phyloP scores from a whole-genome alignment of 1,284 basidiomycete species.

The Leccinum subrobustum region DNA sequence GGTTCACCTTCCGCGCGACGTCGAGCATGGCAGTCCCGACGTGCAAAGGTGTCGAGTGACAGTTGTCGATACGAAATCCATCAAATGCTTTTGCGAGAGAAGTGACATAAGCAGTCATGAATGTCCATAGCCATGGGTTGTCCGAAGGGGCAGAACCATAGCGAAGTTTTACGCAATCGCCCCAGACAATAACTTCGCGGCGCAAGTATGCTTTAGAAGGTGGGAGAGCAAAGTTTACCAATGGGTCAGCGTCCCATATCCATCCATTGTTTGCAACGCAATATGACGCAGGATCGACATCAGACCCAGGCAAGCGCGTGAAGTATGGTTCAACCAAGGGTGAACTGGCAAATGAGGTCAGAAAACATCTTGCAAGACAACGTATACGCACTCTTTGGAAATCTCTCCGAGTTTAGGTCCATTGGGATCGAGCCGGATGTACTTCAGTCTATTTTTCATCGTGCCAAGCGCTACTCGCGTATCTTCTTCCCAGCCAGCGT shows the following conservation, averaged over 20 bases:
- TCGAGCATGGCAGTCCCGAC: constrained; percentile 94
- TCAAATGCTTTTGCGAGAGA: constrained; percentile 83
- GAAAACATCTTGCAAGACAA: background rate
- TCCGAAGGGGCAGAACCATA: constrained; percentile 79
- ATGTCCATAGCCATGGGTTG: constrained; percentile 94
- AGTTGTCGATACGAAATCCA: constrained; percentile 97
- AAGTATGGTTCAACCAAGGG: constrained; percentile 90
- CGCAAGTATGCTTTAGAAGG: constrained; percentile 96
- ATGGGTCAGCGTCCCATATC: constrained; percentile 97
- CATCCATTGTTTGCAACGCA: constrained; percentile 97
- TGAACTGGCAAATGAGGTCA: constrained; percentile 45
- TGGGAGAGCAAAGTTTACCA: constrained; percentile 92
- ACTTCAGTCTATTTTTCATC: constrained; percentile 75
- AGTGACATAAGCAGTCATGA: constrained; percentile 88
- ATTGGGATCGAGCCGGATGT: constrained; percentile 76
- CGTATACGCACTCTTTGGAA: constrained; percentile 53
- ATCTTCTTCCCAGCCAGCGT: constrained; percentile 84
- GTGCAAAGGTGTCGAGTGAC: constrained; percentile 94
- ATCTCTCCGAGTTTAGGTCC: constrained; percentile 88
- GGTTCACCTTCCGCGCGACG: constrained; percentile 84
- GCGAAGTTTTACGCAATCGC: constrained; percentile 96
- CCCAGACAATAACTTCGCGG: constrained; percentile 96
- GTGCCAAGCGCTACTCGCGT: constrained; percentile 71
- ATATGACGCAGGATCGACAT: constrained; percentile 68
- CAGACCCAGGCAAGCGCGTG: constrained; percentile 68